Conservation (phyloP, 1,284 basidiomycete species). For the Wallemia ichthyophaga region DNA sequence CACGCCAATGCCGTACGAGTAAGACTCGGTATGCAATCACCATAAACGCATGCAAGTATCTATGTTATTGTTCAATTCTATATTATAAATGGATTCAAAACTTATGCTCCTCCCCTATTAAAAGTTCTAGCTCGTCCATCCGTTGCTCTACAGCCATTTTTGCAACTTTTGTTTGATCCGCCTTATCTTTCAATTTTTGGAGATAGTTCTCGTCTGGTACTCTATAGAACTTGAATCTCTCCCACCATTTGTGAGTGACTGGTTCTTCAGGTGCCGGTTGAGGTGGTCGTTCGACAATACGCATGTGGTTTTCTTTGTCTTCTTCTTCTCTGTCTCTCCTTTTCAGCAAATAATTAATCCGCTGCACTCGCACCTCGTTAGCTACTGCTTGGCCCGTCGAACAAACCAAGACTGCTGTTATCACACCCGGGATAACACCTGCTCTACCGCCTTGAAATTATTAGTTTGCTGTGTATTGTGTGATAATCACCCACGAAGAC, state of each 20-base stretch:
- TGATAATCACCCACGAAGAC: background rate
- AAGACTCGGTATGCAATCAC: conserved; percentile 5
- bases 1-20: conserved; percentile 32
- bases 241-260: background rate
- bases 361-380: background rate
- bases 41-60: background rate
- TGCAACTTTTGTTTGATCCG: background rate
- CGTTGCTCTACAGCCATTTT: background rate
- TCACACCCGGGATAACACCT: background rate
- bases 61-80: background rate
- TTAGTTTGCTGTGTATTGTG: background rate
- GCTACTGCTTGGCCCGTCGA: background rate
- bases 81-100: background rate
- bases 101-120: background rate
- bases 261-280: background rate
- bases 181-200: background rate
- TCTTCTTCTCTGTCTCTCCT: background rate
- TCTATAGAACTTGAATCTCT: background rate
- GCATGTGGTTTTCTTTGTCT: background rate
- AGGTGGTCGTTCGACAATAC: background rate
- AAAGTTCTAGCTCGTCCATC: background rate
- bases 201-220: background rate
- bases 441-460: background rate
- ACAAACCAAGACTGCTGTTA: background rate
- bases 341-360: background rate